These are phyloP conservation scores for Boletus smithii DNA, from an alignment of 1,284 basidiomycete species.

Conservation along the genomic window DNA sequence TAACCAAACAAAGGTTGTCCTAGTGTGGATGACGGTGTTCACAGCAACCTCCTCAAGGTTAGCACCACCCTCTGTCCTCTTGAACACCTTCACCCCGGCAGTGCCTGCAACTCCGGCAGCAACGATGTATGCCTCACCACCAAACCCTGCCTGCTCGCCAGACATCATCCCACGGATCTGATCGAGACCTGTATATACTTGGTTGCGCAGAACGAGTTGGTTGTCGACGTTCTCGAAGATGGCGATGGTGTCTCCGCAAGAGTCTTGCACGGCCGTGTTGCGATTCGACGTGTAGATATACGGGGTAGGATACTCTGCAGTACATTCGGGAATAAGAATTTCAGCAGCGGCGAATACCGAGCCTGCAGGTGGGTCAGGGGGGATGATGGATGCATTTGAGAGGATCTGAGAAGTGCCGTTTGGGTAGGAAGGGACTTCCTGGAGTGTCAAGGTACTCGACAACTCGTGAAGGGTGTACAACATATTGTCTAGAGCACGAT, in stretches of 20 bases:
- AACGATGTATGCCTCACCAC: constrained; percentile 54
- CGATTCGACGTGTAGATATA: constrained; percentile 72
- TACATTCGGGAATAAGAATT: constrained; percentile 54
- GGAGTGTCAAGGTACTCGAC: constrained; percentile 59
- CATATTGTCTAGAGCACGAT: constrained; percentile 42
- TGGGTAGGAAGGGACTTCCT: constrained; percentile 49
- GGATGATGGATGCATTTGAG: constrained; percentile 54
- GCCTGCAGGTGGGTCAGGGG: constrained; percentile 47
- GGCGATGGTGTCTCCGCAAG: constrained; percentile 59
- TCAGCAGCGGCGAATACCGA: constrained; percentile 54
- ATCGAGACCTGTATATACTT: constrained; percentile 61
- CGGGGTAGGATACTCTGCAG: constrained; percentile 43
- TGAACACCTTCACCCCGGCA: constrained; percentile 54
- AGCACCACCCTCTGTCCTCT: constrained; percentile 51
- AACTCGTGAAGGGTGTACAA: constrained; percentile 65
- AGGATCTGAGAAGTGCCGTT: constrained; percentile 49
- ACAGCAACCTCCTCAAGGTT: constrained; percentile 50
- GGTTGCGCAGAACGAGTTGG: constrained; percentile 44
- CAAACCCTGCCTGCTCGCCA: constrained; percentile 39
- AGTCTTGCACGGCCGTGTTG: constrained; percentile 49
- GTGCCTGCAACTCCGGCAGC: constrained; percentile 50
- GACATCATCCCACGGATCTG: constrained; percentile 64
- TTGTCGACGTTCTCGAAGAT: constrained; percentile 50
- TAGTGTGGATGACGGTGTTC: constrained; percentile 50
- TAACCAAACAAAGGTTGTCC: constrained; percentile 51